phyloP scores from a whole-genome alignment of 2,329 filamentous ascomycete species.

The Nemania diffusa region DNA sequence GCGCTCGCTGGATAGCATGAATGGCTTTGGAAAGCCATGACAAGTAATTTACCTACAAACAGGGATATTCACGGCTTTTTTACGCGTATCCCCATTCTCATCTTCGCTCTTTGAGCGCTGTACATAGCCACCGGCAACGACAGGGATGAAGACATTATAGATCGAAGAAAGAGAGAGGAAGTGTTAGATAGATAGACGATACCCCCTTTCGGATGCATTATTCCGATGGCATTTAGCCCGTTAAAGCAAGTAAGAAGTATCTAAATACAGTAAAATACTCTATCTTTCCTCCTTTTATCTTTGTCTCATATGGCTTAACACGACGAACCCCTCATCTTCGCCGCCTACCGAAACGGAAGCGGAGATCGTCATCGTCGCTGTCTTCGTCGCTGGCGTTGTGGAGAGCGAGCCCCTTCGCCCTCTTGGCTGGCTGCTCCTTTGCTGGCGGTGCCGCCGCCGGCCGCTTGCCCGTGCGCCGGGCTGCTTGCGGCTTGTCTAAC shows the following conservation, averaged over 20 bases:
- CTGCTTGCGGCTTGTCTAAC: constrained; percentile 40
- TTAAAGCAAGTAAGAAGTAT: constrained; percentile 10
- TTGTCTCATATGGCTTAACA: not conserved
- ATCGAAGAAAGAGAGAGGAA: constrained; percentile 5
- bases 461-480: constrained; percentile 47
- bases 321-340: constrained; percentile 37
- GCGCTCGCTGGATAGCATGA: no score
- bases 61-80: not conserved
- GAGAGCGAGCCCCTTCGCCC: constrained; percentile 44
- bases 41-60: not conserved
- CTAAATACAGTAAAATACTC: not conserved
- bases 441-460: constrained; percentile 48
- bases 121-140: not conserved
- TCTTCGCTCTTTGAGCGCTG: not conserved
- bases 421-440: constrained; percentile 52
- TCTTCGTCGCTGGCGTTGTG: constrained; percentile 45
- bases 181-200: constrained; percentile 20
- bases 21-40: not conserved
- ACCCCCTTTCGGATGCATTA: constrained; percentile 19
- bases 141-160: not conserved
- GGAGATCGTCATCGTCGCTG: constrained; percentile 65
- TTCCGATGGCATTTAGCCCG: not conserved
- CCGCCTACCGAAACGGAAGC: constrained; percentile 66
- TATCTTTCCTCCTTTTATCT: not conserved
- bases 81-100: not conserved